These are phyloP conservation scores for Astrothelium subdiscretum DNA, from an alignment of 495 filamentous ascomycete species.

Conservation along the genomic window DNA sequence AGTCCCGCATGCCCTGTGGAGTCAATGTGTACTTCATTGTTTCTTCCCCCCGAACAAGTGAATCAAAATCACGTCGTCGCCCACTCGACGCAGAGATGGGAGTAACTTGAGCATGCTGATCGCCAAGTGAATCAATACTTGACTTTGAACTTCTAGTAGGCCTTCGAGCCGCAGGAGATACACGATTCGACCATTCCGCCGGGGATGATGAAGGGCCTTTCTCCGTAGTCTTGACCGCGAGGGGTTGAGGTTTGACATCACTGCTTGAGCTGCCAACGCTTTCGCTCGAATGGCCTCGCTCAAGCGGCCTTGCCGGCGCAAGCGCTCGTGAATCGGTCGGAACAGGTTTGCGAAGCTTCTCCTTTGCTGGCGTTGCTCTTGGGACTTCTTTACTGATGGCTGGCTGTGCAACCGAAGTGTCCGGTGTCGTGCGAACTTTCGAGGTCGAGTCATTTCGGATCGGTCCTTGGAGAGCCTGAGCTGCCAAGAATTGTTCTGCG, in stretches of 20 bases:
- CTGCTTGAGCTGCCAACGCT: neutral
- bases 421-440: neutral
- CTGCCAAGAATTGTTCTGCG: neutral
- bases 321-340: neutral
- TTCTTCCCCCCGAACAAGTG: slow-evolving; percentile 78
- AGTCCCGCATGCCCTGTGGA: slow-evolving; percentile 75
- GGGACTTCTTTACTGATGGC: neutral
- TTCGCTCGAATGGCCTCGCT: neutral
- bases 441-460: neutral
- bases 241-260: neutral
- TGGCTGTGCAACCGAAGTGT: neutral
- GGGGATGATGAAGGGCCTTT: neutral
- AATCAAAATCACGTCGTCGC: slow-evolving; percentile 58
- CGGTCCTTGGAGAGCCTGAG: neutral
- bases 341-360: neutral
- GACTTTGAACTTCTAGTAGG: neutral
- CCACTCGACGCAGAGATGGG: slow-evolving; percentile 13
- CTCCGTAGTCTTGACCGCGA: neutral
- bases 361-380: neutral
- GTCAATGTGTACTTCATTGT: slow-evolving; percentile 92
- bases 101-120: neutral
- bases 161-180: neutral
- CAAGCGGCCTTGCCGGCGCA: neutral
- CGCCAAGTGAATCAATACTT: neutral
- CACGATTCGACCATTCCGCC: neutral